Evolutionary conservation across 108 stramenopile species (phyloP), one percentile per base, ranked within the genome.

Genomic region (Cyclotella choctawhatcheeana): DNA sequence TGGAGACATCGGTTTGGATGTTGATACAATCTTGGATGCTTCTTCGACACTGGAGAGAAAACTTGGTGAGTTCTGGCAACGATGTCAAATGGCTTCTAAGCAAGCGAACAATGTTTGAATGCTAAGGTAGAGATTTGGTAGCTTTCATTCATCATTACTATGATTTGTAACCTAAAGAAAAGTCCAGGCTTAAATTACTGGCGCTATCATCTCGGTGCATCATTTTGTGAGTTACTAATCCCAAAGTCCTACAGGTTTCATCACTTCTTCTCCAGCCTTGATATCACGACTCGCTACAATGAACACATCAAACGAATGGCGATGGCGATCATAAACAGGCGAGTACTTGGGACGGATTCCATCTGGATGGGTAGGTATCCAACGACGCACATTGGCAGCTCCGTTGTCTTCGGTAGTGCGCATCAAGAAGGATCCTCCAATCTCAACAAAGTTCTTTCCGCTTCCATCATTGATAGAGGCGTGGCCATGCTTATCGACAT

Each of bases 271-370:
- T 12, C 87, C 93, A 58, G 77, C 81, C 44, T 83, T 63, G 35
- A 94, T 90, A 47, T 90, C 89, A 34, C 81, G 64, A 47, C 86
- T 89, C 10, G 93, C 90, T n/a, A 92, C 90, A 63, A 91, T 74
- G 64, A 91, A 89, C 10, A 91, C 82, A 74, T 93, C 93, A 67
- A 91, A 88, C n/a, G 83, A 84, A 54, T 89, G 64, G 8, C 84
- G 87, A 64, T 89, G 87, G 43, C 92, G 87, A 56, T 93, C 89
- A 65, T 93, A 93, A 17, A 93, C 92, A 31, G 92, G 92, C 22
- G 92, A 93, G 48, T 72, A 93, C 55, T 81, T 85, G n/a, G 93
- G 93, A 40, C 85, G 79, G 14, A 48, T 65, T 30, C 86, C 84
- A 24, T 76, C 60, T 3, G 88, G 91, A 66, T 88, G 92, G 44